Conservation (phyloP, 1,139 yeast species). For the Nadsonia commutata region DNA sequence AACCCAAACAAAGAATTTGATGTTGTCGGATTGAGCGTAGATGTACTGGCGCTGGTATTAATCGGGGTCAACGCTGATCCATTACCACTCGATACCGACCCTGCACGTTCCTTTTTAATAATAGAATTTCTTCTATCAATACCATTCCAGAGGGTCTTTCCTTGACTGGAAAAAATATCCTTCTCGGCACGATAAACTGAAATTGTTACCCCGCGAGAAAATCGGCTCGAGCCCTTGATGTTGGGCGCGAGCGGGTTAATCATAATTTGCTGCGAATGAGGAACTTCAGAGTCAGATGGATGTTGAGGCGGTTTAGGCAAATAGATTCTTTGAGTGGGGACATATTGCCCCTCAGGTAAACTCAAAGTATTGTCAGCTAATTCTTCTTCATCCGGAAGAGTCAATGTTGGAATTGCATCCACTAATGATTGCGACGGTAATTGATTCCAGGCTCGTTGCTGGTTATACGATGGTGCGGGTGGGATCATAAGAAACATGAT, state of each 20-base stretch:
- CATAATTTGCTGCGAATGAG: constrained; percentile 16
- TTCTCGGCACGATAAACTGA: background rate
- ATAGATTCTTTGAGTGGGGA: constrained; percentile 19
- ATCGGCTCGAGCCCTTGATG: constrained; percentile 16
- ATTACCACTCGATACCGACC: background rate
- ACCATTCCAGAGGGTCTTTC: too few relatives aligned
- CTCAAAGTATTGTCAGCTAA: background rate
- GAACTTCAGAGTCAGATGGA: constrained; percentile 19
- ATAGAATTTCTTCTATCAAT: background rate
- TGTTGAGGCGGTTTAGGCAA: constrained; percentile 24
- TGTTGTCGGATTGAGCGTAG: too few relatives aligned
- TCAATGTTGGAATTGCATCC: background rate
- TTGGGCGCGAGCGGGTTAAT: constrained; percentile 25
- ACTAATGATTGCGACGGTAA: background rate
- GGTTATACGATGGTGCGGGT: background rate
- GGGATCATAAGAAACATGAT: constrained; percentile 7
- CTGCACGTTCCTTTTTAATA: too few relatives aligned
- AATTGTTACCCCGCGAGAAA: constrained; percentile 17
- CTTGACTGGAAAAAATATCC: background rate
- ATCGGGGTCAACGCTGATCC: background rate
- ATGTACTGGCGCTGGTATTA: background rate
- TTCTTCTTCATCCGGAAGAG: background rate
- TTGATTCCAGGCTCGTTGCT: background rate
- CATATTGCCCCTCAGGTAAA: constrained; percentile 20
- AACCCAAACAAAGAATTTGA: background rate